A percentile compares a stretch with the other conserved stretches of the same genome.
phyloP scores from a whole-genome alignment of 2,329 filamentous ascomycete species.

The Sarocladium strictum region DNA sequence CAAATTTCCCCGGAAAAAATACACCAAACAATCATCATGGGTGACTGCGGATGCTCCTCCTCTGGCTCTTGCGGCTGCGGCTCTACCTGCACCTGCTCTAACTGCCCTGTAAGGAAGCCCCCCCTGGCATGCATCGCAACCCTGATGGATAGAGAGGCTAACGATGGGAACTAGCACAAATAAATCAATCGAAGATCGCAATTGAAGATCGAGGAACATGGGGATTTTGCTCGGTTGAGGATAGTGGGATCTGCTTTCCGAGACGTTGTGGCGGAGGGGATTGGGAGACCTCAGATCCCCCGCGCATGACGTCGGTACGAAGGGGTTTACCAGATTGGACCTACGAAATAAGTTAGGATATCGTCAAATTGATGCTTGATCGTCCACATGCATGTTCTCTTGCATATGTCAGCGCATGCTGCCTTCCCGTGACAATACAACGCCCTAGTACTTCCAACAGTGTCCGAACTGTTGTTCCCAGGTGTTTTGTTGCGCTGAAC shows the following conservation, averaged over 20 bases:
- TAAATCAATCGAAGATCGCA: slow-evolving; percentile 10
- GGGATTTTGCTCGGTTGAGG: not conserved
- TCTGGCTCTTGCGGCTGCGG: slow-evolving; percentile 37
- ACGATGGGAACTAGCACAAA: slow-evolving; percentile 12
- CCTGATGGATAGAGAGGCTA: slow-evolving; percentile 1
- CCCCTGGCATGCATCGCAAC: not conserved
- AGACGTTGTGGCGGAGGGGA: too few species aligned
- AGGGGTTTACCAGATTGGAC: not conserved
- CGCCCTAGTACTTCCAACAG: too few species aligned
- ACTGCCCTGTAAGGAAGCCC: slow-evolving; percentile 31
- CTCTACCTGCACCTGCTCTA: slow-evolving; percentile 33
- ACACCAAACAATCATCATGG: slow-evolving; percentile 28
- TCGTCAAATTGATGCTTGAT: not conserved
- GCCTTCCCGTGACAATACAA: too few species aligned
- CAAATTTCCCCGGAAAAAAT: slow-evolving; percentile 5
- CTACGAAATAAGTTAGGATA: not conserved
- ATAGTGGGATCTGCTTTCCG: not conserved
- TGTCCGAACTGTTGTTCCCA: too few species aligned
- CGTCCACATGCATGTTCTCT: too few species aligned
- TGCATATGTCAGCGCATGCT: too few species aligned
- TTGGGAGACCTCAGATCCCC: not conserved
- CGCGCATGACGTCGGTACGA: not conserved
- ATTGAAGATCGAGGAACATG: not conserved
- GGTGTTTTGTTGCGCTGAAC: too few species aligned
- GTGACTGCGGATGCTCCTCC: slow-evolving; percentile 35